phyloP scores from a whole-genome alignment of 306 rosid genomes.

The Dryas drummondii region DNA sequence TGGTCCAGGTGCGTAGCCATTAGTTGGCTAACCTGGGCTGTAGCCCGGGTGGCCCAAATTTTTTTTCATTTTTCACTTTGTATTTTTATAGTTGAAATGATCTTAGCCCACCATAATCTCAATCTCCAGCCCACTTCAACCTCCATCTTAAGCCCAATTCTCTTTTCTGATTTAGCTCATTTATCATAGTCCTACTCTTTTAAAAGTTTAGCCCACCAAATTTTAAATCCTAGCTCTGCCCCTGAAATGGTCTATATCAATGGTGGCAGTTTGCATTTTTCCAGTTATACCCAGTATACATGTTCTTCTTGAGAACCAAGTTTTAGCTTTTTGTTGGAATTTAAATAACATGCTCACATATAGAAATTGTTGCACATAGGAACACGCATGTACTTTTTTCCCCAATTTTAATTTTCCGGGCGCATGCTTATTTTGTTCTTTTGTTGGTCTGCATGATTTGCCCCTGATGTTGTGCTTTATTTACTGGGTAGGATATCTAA shows the following conservation, averaged over 20 bases:
- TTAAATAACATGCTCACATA: background rate
- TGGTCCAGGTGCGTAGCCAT: background rate
- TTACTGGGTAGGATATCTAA: slow-evolving; percentile 17
- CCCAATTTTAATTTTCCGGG: background rate
- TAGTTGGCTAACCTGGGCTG: no score
- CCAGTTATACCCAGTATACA: background rate
- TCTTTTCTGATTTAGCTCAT: no score
- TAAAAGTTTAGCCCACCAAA: no score
- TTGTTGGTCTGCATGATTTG: slow-evolving; percentile 8
- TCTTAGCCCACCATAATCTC: no score
- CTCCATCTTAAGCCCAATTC: no score
- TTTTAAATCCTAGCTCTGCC: no score
- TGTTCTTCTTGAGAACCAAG: background rate
- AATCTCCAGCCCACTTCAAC: no score
- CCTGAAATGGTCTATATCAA: background rate
- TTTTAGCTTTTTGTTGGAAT: background rate
- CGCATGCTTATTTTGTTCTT: slow-evolving; percentile 8
- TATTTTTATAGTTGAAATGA: no score
- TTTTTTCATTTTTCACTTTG: no score
- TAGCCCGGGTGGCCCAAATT: no score
- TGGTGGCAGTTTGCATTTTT: background rate
- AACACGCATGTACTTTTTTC: background rate
- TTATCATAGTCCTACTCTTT: no score
- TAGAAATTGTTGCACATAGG: background rate
- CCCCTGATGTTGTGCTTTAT: slow-evolving; percentile 2